These are phyloP conservation scores for Cladophialophora exuberans DNA, from an alignment of 2,329 filamentous ascomycete genomes.

Conservation along the genomic window DNA sequence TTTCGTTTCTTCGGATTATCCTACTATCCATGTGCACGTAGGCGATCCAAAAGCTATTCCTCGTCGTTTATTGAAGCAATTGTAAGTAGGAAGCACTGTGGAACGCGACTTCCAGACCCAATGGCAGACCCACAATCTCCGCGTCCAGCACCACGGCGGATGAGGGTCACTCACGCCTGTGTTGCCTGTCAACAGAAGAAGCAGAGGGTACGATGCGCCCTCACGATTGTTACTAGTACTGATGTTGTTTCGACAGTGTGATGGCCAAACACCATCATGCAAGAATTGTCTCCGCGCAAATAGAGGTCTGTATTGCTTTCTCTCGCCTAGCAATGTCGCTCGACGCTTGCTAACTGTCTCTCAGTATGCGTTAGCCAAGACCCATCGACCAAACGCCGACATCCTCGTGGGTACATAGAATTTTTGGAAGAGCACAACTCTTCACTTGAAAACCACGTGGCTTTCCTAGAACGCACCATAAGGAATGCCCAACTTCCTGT, in stretches of 20 bases:
- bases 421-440: constrained; percentile 19
- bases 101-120: too few relatives aligned
- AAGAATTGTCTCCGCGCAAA: constrained; percentile 19
- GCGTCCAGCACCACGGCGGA: not conserved
- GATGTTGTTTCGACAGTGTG: constrained; percentile 12
- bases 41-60: too few relatives aligned
- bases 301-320: constrained; percentile 4
- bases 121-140: not conserved
- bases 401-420: constrained; percentile 20
- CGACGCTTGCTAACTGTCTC: not conserved
- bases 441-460: constrained; percentile 16
- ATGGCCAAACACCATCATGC: constrained; percentile 17
- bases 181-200: constrained; percentile 23
- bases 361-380: constrained; percentile 18
- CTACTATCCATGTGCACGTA: too few relatives aligned
- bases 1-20: too few relatives aligned
- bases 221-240: not conserved
- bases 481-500: not conserved
- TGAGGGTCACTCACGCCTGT: constrained; percentile 18
- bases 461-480: constrained; percentile 14
- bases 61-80: too few relatives aligned
- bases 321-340: not conserved
- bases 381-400: constrained; percentile 20
- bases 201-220: constrained; percentile 9
- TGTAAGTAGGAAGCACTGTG: too few relatives aligned